Evolutionary conservation across 306 rosid genomes (phyloP), one percentile per base, ranked within the genome.

Genomic region (Aeschynomene evenia): DNA sequence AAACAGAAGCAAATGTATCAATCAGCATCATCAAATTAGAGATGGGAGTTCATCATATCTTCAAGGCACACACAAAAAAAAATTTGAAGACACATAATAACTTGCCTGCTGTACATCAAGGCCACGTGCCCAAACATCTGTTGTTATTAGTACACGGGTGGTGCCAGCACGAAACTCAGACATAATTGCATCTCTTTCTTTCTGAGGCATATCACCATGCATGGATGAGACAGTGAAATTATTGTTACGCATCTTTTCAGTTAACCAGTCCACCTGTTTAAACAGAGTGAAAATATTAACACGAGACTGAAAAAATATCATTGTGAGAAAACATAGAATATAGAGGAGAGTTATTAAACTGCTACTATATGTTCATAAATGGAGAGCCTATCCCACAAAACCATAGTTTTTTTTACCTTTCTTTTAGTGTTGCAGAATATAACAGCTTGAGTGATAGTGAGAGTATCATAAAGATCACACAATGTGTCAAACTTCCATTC

Each of bases 161-260:
- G 87, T 80, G 49, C 97, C 99, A 71, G 85, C 63, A 37, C 97
- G 90, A 26, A 94, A 94, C 86, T 94, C 97, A 18, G 79, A 84
- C 99, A 94, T 94, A 63, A 94, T 94, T 48, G 96, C 97, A 69
- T 94, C 99, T 83, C 99, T 81, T 77, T 94, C 99, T 75, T 64
- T 94, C 71, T 94, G 99, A 60, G 99, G 99, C 97, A 94, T 94
- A 82, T 94, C 99, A 15, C 99, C 99, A 45, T 94, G 99, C 99
- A 94, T 94, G 24, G 96, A 73, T 60, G 99, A 94, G 42, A 94
- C 96, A 0, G 99, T 94, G 70, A 94, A 94, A 82, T 94, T 94
- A 64, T 94, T 82, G 80, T 78, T 87, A 9, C 99, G 97, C 99
- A 94, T 94, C 78, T 91, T 94, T 72, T 94, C 99, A 4, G 96